Evolutionary conservation across 148 eudicot species (phyloP).

Genomic region (Diospyros lotus): DNA sequence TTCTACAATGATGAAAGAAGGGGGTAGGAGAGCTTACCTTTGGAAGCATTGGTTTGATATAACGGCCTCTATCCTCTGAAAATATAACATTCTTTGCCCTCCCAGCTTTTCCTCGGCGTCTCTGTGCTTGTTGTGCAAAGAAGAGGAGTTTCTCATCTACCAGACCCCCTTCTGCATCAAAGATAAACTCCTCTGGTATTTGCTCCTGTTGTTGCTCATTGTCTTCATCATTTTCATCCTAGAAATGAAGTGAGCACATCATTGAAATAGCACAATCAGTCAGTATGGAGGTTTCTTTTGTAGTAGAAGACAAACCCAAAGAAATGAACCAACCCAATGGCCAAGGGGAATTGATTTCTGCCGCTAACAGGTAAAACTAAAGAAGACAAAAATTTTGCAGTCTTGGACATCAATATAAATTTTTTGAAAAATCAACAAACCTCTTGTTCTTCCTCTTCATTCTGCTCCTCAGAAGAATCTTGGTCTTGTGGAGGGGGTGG

Average conservation of each 20-base stretch:
- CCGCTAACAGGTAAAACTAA: neutral
- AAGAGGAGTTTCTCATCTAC: slow-evolving; percentile 98
- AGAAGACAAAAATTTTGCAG: neutral
- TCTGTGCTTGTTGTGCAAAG: slow-evolving; percentile 99
- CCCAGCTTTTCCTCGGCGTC: slow-evolving; percentile 91
- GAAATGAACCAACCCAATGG: slow-evolving; percentile 4
- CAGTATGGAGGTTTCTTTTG: neutral
- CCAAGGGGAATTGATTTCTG: slow-evolving; percentile 2
- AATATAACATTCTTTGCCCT: slow-evolving; percentile 98
- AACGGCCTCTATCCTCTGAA: slow-evolving; percentile 98
- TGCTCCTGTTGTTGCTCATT: slow-evolving; percentile 85
- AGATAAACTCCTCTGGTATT: slow-evolving; percentile 92
- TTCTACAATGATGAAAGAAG: neutral
- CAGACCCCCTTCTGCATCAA: slow-evolving; percentile 97
- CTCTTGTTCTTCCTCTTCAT: slow-evolving; percentile 79
- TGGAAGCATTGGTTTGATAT: slow-evolving; percentile 98
- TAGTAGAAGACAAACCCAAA: neutral
- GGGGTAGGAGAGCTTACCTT: slow-evolving; percentile 45
- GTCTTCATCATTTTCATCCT: slow-evolving; percentile 83
- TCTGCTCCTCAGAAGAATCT: slow-evolving; percentile 71
- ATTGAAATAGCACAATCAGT: slow-evolving; percentile 12
- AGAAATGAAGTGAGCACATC: slow-evolving; percentile 14
- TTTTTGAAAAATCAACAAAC: slow-evolving; percentile 24
- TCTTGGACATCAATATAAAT: slow-evolving; percentile 3
- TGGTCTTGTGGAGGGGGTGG: slow-evolving; percentile 97